Evolutionary conservation across 2,329 filamentous ascomycete species (phyloP).

Genomic region (Myriosclerotinia duriaeana): DNA sequence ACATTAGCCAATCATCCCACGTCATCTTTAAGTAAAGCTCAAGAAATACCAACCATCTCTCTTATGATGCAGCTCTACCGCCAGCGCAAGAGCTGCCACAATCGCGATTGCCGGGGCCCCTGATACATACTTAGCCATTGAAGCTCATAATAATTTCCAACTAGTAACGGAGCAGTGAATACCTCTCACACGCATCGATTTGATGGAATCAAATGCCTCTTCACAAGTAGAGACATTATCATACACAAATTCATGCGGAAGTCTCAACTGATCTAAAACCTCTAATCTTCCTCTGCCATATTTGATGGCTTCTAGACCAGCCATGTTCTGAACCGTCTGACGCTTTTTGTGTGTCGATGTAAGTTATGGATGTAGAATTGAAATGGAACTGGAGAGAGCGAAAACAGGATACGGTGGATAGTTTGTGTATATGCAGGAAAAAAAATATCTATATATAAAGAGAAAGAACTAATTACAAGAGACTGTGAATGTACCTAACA

Average conservation of each 20-base stretch:
- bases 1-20: background rate
- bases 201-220: slow-evolving; percentile 81
- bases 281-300: slow-evolving; percentile 70
- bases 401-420: background rate
- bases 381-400: background rate
- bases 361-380: background rate
- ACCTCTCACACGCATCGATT: slow-evolving; percentile 73
- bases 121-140: slow-evolving; percentile 31
- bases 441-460: background rate
- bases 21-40: background rate
- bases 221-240: slow-evolving; percentile 67
- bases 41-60: slow-evolving; percentile 43
- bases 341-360: background rate
- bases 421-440: background rate
- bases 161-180: slow-evolving; percentile 14
- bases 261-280: slow-evolving; percentile 79
- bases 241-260: slow-evolving; percentile 79
- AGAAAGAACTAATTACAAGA: background rate
- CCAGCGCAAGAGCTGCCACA: slow-evolving; percentile 86
- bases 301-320: slow-evolving; percentile 70
- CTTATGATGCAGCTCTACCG: slow-evolving; percentile 73
- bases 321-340: slow-evolving; percentile 27
- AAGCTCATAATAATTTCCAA: slow-evolving; percentile 1
- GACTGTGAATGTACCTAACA: too few species aligned
- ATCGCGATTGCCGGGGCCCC: slow-evolving; percentile 96